Conservation (phyloP, 1,284 basidiomycete species). For the Apiotrichum brassicae region DNA sequence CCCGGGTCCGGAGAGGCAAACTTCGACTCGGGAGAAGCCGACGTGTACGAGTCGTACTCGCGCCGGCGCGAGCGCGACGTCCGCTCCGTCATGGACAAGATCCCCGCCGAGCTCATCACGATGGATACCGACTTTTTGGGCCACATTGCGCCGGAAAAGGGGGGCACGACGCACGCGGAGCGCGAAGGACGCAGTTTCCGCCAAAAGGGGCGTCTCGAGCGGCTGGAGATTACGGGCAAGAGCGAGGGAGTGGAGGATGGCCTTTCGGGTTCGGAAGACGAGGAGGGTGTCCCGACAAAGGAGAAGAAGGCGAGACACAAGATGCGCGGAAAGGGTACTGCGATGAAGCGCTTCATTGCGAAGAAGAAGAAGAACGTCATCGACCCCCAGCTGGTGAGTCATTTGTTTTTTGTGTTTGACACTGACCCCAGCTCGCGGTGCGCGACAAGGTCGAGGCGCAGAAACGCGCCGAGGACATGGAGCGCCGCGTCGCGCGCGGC, state of each 20-base stretch:
- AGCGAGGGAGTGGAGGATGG: slow-evolving; percentile 47
- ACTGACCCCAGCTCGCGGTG: slow-evolving; percentile 26
- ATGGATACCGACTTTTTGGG: slow-evolving; percentile 81
- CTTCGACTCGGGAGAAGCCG: slow-evolving; percentile 87
- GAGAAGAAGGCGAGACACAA: slow-evolving; percentile 58
- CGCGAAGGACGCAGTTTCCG: slow-evolving; percentile 58
- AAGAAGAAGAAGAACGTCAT: slow-evolving; percentile 83
- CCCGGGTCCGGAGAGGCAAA: slow-evolving; percentile 91
- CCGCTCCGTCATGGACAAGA: slow-evolving; percentile 84
- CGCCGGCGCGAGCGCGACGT: slow-evolving; percentile 86
- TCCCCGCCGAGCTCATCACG: slow-evolving; percentile 88
- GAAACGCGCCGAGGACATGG: slow-evolving; percentile 26
- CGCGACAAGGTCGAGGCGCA: slow-evolving; percentile 32
- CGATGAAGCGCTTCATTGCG: slow-evolving; percentile 73
- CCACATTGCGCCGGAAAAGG: slow-evolving; percentile 58
- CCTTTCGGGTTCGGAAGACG: slow-evolving; percentile 37
- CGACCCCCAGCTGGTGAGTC: slow-evolving; percentile 71
- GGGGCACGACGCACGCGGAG: slow-evolving; percentile 52
- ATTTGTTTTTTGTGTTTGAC: not conserved
- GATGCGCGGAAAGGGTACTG: slow-evolving; percentile 79
- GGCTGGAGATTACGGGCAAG: slow-evolving; percentile 63
- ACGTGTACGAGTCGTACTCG: slow-evolving; percentile 86
- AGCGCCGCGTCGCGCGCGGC: slow-evolving; percentile 20
- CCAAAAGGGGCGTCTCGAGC: slow-evolving; percentile 64
- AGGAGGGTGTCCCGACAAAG: slow-evolving; percentile 32